Evolutionary conservation across 202 grass and related monocot species (phyloP).

Genomic region (Hordeum pubiflorum): DNA sequence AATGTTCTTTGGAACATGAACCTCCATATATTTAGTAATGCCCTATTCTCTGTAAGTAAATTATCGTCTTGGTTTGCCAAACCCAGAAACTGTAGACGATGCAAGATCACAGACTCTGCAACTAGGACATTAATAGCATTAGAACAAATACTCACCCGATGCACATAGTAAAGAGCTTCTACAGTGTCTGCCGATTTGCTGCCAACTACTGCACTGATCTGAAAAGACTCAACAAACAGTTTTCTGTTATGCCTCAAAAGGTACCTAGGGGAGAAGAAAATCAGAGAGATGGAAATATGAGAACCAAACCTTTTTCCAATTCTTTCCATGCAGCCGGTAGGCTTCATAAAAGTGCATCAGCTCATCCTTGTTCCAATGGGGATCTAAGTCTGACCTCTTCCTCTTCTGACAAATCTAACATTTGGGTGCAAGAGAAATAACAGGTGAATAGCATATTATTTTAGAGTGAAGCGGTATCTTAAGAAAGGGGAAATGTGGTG

Average conservation of each 20-base stretch:
- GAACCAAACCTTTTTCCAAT: conserved; percentile 60
- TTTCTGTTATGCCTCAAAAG: background rate
- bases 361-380: conserved; percentile 60
- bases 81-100: background rate
- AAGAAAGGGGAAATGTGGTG: background rate
- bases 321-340: conserved; percentile 52
- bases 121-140: background rate
- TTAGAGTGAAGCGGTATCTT: background rate
- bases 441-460: background rate
- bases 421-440: background rate
- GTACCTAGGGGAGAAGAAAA: background rate
- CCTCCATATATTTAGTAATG: background rate
- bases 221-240: background rate
- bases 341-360: conserved; percentile 59
- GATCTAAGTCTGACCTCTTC: conserved; percentile 43
- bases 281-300: background rate
- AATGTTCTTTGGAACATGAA: conserved; percentile 9
- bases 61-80: conserved; percentile 6
- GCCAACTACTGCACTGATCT: conserved; percentile 43
- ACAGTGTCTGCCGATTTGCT: conserved; percentile 53
- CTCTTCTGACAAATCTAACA: conserved; percentile 36
- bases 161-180: conserved; percentile 48
- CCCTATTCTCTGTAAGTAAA: conserved; percentile 9
- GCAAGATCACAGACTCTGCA: conserved; percentile 9
- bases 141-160: conserved; percentile 43